Conservation (phyloP, 2,329 filamentous ascomycete genomes). For the Fusarium mangiferae region DNA sequence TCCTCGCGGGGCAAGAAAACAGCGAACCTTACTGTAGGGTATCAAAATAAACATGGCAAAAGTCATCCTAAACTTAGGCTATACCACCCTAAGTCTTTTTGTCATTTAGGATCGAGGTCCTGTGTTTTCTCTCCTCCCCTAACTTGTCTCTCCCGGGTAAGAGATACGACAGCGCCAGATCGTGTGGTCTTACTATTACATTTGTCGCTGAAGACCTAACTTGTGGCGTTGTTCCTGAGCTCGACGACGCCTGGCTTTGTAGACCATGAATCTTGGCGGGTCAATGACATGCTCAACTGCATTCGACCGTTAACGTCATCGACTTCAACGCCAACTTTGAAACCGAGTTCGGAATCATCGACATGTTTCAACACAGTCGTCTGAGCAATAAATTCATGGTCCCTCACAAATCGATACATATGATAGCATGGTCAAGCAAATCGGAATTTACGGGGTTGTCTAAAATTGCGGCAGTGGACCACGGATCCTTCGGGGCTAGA, state of each 20-base stretch:
- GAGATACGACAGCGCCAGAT: conserved; percentile 3
- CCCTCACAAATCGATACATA: neutral
- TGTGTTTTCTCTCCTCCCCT: no score
- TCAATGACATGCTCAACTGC: conserved; percentile 17
- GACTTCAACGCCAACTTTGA: neutral
- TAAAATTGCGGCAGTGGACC: conserved; percentile 2
- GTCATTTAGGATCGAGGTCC: no score
- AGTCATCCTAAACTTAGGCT: no score
- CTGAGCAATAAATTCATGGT: neutral
- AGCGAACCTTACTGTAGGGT: no score
- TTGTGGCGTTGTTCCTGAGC: conserved; percentile 23
- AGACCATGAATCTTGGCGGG: neutral
- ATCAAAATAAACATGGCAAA: no score
- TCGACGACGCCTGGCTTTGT: neutral
- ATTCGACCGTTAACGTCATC: conserved; percentile 20
- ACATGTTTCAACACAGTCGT: neutral
- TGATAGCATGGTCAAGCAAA: conserved; percentile 11
- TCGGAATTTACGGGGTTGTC: conserved; percentile 30
- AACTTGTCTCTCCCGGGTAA: conserved; percentile 17
- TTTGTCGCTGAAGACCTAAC: neutral
- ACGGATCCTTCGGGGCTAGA: conserved; percentile 30
- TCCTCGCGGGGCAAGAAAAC: no score
- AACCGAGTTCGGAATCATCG: neutral
- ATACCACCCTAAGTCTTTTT: no score
- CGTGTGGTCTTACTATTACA: conserved; percentile 6